phyloP scores from a whole-genome alignment of 2,329 filamentous ascomycete genomes.

The Microcyclosporella mali region DNA sequence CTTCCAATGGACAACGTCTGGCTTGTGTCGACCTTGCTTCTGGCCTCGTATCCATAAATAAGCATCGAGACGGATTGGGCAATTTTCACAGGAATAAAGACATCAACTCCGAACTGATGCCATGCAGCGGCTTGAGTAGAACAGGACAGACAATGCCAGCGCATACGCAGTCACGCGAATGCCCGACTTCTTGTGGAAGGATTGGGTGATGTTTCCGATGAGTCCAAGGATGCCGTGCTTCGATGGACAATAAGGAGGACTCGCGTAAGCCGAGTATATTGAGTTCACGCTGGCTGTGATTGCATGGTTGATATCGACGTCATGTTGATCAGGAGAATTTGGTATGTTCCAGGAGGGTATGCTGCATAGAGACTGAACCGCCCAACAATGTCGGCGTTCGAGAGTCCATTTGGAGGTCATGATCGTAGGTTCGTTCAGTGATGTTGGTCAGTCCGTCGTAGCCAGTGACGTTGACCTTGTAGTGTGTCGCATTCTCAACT shows the following conservation, averaged over 20 bases:
- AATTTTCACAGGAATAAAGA: slow-evolving; percentile 32
- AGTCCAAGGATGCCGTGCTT: slow-evolving; percentile 51
- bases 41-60: slow-evolving; percentile 25
- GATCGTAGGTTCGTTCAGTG: slow-evolving; percentile 36
- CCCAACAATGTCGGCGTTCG: slow-evolving; percentile 51
- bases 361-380: slow-evolving; percentile 29
- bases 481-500: slow-evolving; percentile 33
- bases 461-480: slow-evolving; percentile 35
- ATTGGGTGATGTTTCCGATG: slow-evolving; percentile 40
- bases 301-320: slow-evolving; percentile 42
- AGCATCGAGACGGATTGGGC: slow-evolving; percentile 26
- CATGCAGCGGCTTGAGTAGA: slow-evolving; percentile 31
- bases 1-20: slow-evolving; percentile 13
- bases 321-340: slow-evolving; percentile 31
- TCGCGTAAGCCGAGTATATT: slow-evolving; percentile 42
- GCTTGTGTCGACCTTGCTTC: slow-evolving; percentile 8
- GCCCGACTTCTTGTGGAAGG: slow-evolving; percentile 30
- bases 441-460: slow-evolving; percentile 32
- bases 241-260: slow-evolving; percentile 49
- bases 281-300: slow-evolving; percentile 35
- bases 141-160: slow-evolving; percentile 35
- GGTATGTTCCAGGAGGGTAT: slow-evolving; percentile 19
- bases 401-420: slow-evolving; percentile 36
- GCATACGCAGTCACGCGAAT: slow-evolving; percentile 51
- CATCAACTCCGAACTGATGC: slow-evolving; percentile 29